phyloP scores from a whole-genome alignment of 495 filamentous ascomycete genomes.

The Bathelium albidoporum region DNA sequence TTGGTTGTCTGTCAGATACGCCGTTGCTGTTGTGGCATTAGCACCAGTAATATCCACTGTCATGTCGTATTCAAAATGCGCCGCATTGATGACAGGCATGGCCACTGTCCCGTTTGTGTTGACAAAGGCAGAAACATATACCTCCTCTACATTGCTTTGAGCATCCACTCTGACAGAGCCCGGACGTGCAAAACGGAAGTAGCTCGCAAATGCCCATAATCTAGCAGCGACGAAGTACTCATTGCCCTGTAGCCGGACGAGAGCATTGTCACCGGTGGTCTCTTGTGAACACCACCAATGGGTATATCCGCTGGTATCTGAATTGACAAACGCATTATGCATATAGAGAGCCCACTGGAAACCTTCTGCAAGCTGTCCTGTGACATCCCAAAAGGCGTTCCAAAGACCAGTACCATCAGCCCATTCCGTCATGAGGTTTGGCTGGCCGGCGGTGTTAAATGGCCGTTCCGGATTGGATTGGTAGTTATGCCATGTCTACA shows the following conservation, averaged over 20 bases:
- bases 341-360: slow-evolving; percentile 22
- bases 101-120: slow-evolving; percentile 19
- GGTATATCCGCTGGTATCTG: slow-evolving; percentile 14
- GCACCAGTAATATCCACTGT: slow-evolving; percentile 8
- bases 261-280: slow-evolving; percentile 10
- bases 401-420: slow-evolving; percentile 12
- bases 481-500: slow-evolving; percentile 19
- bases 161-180: slow-evolving; percentile 14
- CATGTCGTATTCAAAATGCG: slow-evolving; percentile 16
- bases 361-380: slow-evolving; percentile 16
- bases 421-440: slow-evolving; percentile 19
- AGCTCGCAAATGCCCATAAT: slow-evolving; percentile 18
- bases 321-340: slow-evolving; percentile 17
- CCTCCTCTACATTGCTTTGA: slow-evolving; percentile 8
- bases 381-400: slow-evolving; percentile 12
- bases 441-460: slow-evolving; percentile 14
- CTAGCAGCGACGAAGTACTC: slow-evolving; percentile 14
- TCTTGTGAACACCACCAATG: slow-evolving; percentile 18
- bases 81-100: slow-evolving; percentile 18
- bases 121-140: slow-evolving; percentile 15
- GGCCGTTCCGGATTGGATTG: slow-evolving; percentile 17
- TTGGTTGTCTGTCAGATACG: slow-evolving; percentile 18
- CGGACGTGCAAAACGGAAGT: slow-evolving; percentile 19
- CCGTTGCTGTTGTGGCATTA: slow-evolving; percentile 9
- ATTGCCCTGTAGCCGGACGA: slow-evolving; percentile 14